A percentile compares a stretch with the other conserved stretches of the same genome.
phyloP scores from a whole-genome alignment of 345 rosid genomes.

The Noccaea caerulescens region DNA sequence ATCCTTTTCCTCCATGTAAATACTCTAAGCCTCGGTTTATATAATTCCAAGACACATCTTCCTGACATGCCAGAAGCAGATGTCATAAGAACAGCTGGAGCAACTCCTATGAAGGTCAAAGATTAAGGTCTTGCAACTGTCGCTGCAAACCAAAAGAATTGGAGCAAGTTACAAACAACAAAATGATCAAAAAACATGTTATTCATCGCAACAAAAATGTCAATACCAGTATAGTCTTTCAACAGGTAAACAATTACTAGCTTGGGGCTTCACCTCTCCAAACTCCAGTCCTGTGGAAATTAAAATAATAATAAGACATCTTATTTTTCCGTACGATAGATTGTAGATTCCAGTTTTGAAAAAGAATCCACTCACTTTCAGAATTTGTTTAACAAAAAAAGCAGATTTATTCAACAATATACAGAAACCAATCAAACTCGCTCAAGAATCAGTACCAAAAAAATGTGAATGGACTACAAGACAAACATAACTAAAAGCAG shows the following conservation, averaged over 20 bases:
- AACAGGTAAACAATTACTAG: background rate
- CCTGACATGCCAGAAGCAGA: slow-evolving; percentile 43
- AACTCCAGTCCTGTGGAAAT: slow-evolving; percentile 28
- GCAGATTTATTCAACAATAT: background rate
- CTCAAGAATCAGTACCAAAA: no score
- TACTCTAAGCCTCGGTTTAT: slow-evolving; percentile 35
- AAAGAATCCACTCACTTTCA: background rate
- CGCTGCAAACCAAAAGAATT: slow-evolving; percentile 38
- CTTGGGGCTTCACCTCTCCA: slow-evolving; percentile 26
- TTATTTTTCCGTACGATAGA: background rate
- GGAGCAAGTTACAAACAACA: background rate
- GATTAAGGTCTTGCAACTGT: slow-evolving; percentile 62
- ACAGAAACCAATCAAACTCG: background rate
- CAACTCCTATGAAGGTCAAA: slow-evolving; percentile 60
- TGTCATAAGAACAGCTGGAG: slow-evolving; percentile 49
- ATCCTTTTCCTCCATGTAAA: slow-evolving; percentile 48
- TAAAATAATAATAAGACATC: background rate
- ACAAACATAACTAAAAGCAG: background rate
- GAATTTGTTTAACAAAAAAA: background rate
- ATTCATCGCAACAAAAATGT: background rate
- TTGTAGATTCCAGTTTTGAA: background rate
- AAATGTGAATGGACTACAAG: background rate
- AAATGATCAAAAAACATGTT: background rate
- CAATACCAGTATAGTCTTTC: slow-evolving; percentile 68
- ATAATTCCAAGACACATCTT: slow-evolving; percentile 42